phyloP scores from a whole-genome alignment of 176 grass and related monocot genomes.

The Oryza meyeriana region DNA sequence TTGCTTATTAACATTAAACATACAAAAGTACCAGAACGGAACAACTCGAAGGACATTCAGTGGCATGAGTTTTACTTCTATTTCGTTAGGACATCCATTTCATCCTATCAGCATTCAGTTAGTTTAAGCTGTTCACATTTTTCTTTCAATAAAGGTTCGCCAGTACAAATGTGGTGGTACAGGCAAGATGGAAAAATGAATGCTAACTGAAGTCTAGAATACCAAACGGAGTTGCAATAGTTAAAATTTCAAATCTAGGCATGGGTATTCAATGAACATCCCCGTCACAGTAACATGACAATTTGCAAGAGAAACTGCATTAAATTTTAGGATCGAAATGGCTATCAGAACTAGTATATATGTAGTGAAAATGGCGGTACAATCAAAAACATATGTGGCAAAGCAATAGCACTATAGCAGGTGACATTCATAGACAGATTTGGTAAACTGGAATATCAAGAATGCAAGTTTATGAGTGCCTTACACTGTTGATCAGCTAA shows the following conservation, averaged over 20 bases:
- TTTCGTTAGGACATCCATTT: slow-evolving; percentile 18
- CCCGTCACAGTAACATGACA: background rate
- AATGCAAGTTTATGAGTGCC: background rate
- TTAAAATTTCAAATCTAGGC: background rate
- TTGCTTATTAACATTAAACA: slow-evolving; percentile 24
- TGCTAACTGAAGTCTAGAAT: slow-evolving; percentile 28
- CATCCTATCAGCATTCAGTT: slow-evolving; percentile 17
- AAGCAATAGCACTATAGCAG: background rate
- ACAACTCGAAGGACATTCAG: slow-evolving; percentile 23
- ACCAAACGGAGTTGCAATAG: background rate
- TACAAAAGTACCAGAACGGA: slow-evolving; percentile 12
- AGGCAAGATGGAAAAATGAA: background rate
- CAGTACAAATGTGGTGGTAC: slow-evolving; percentile 2
- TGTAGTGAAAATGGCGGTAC: background rate
- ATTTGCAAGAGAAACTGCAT: background rate
- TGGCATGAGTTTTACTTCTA: slow-evolving; percentile 2
- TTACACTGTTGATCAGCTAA: slow-evolving; percentile 46
- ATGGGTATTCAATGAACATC: slow-evolving; percentile 3
- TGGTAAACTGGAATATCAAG: background rate
- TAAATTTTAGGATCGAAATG: background rate
- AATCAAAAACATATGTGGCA: background rate
- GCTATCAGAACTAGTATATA: slow-evolving; percentile 21
- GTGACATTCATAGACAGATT: background rate
- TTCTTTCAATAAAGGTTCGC: slow-evolving; percentile 28
- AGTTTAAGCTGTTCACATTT: background rate